phyloP scores from a whole-genome alignment of 257 asterid genomes.

The Striga asiatica region DNA sequence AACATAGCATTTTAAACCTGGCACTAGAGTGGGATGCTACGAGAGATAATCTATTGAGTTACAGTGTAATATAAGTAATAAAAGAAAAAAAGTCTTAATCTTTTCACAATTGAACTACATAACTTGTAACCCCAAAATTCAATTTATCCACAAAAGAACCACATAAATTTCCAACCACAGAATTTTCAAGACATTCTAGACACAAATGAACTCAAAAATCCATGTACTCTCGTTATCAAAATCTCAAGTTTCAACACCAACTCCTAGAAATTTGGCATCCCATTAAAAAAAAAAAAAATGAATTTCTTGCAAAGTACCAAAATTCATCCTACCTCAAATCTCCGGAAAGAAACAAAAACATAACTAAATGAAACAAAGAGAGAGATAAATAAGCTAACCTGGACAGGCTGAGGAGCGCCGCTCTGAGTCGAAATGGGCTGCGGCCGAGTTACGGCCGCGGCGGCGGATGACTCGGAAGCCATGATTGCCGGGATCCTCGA shows the following conservation, averaged over 20 bases:
- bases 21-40: too few species aligned
- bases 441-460: constrained; percentile 38
- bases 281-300: neutral
- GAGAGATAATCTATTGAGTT: too few species aligned
- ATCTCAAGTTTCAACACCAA: neutral
- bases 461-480: constrained; percentile 45
- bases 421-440: constrained; percentile 24
- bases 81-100: too few species aligned
- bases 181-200: neutral
- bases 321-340: constrained; percentile 6
- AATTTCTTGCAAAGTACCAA: constrained; percentile 11
- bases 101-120: too few species aligned
- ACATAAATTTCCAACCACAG: neutral
- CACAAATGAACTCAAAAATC: neutral
- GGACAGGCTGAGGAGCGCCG: constrained; percentile 37
- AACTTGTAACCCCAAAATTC: too few species aligned
- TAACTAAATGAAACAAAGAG: neutral
- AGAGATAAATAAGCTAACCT: constrained; percentile 28
- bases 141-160: too few species aligned
- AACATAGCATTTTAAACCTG: too few species aligned
- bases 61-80: too few species aligned
- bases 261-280: neutral
- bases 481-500: constrained; percentile 23
- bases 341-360: too few species aligned
- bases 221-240: neutral